Base-by-base conservation (phyloP, 1,284 basidiomycete genomes). In the Heliocybe sulcata region DNA sequence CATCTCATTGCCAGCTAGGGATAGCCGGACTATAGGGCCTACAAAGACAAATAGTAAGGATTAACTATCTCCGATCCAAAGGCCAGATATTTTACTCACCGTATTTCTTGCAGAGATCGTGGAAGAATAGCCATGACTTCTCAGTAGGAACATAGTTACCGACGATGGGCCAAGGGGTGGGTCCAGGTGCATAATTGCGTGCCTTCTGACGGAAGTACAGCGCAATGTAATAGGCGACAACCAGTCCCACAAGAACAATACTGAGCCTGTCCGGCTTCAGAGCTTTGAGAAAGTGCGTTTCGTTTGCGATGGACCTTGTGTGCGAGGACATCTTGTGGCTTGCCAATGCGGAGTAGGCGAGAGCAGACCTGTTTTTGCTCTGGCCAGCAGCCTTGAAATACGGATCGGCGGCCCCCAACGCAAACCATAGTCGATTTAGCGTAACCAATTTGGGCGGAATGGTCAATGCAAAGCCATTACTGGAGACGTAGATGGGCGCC, bases 1-100 rank as follows among this genome's bases (percentile, higher is more conserved):
- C 20, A 58, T 45, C 23, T 58, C 52, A 53, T 54, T 52, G 10
- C 57, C 57, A n/a, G 52, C 56, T 16, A 58, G 29, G 25, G 52
- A 49, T 8, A 58, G 33, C n/a, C 52, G 25, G 2, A 54, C 52
- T 33, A 58, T 54, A 16, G 57, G 57, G 11, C 57, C 57, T 58
- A 51, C 27, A 26, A 16, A 38, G 23, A 33, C 12, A 33, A 2
- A 27, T 31, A 12, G 6, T 31, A 4, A 31, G 6, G 10, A 25
- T 14, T 3, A 1, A 23, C 22, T 3, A 35, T 54, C 2, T 6
- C 20, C 25, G 31, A 33, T 9, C 16, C 9, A 22, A 51, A 33
- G n/a, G 10, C 29, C 2, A 42, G 22, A 19, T 14, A 12, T 8
- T 6, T 22, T 25, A 22, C 10, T 6, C 11, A 55, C 54, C 54